Evolutionary conservation across 768 basidiomycete species (phyloP), one percentile per base, ranked within the genome.

Genomic region (Postia placenta): DNA sequence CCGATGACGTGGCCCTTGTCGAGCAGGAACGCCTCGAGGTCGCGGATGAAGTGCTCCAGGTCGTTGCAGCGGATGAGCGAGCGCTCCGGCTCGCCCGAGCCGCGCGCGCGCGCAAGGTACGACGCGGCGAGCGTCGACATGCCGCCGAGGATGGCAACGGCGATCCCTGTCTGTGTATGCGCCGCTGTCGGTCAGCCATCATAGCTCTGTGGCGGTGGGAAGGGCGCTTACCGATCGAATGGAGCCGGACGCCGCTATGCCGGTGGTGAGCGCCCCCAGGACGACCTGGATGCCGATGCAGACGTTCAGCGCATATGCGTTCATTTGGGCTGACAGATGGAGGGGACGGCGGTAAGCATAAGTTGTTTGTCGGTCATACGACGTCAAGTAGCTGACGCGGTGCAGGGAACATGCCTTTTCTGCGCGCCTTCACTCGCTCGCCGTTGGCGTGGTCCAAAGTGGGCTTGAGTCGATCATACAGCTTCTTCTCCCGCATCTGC

Each of bases 51-150:
- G 19, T 80, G 74, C 20, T 85, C 80, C 1, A 88, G 69, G 49
- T 83, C 81, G 52, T 81, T 79, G 3, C 70, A 70, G 11, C 78
- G 75, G 2, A 67, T 60, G 25, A 72, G 69, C 0, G 83, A 84
- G n/a, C 74, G 45, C 52, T 87, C 83, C 1, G 87, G 87, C 55
- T 88, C 86, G 30, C 77, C 76, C 0, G 83, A 80, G 11, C 85
- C 83, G 23, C 85, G 78, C 22, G 76, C 73, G 11, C 81, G 78
- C 2, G 86, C 87, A 22, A 89, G 71, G 62, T 83, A 88, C 1
- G 85, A 82, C 15, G 86, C 85, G 12, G 82, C 74, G 17, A 87
- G 19, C 0, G 86, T 89, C 3, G 85, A 64, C 11, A 83, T 49
- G n/a, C 80, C 85, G 26, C 87, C 75, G 28, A 77, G 64, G 26